Evolutionary conservation across 2,329 filamentous ascomycete genomes (phyloP).

Genomic region (Pseudocercospora pini-densiflorae): DNA sequence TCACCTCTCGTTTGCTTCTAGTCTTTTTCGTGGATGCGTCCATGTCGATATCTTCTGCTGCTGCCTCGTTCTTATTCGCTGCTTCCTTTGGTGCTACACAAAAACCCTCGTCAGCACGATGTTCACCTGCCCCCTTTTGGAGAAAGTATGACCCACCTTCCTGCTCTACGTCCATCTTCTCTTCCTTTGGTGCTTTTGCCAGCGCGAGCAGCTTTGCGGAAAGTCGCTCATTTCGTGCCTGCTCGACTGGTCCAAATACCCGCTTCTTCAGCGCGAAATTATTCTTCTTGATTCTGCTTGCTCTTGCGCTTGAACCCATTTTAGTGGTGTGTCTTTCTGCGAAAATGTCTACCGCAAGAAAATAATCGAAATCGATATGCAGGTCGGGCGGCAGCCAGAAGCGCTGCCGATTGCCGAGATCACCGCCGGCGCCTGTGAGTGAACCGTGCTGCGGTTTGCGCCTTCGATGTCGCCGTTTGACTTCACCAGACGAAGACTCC

Average conservation of each 20-base stretch:
- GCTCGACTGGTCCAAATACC: constrained; percentile 83
- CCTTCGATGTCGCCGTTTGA: background rate
- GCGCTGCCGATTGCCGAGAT: background rate
- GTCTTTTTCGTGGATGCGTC: constrained; percentile 35
- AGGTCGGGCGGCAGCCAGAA: background rate
- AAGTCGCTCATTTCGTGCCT: constrained; percentile 78
- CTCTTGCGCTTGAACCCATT: constrained; percentile 88
- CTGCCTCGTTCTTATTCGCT: background rate
- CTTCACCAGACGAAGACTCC: background rate
- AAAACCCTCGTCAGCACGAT: background rate
- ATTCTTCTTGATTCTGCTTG: constrained; percentile 81
- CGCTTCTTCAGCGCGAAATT: constrained; percentile 77
- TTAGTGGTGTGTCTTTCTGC: constrained; percentile 32
- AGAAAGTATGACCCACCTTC: constrained; percentile 27
- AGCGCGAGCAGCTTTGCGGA: constrained; percentile 84
- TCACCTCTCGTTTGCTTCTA: constrained; percentile 30
- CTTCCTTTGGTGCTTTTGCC: constrained; percentile 76
- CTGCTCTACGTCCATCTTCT: constrained; percentile 56
- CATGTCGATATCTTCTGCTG: constrained; percentile 40
- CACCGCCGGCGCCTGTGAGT: background rate
- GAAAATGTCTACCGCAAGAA: background rate
- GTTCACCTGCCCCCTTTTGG: background rate
- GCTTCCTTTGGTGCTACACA: background rate
- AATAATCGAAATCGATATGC: constrained; percentile 1
- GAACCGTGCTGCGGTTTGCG: background rate